A percentile compares a stretch with the other conserved stretches of the same genome.
Evolutionary conservation across 1,139 yeast genomes (phyloP).

Genomic region (Taiozyma sp.): DNA sequence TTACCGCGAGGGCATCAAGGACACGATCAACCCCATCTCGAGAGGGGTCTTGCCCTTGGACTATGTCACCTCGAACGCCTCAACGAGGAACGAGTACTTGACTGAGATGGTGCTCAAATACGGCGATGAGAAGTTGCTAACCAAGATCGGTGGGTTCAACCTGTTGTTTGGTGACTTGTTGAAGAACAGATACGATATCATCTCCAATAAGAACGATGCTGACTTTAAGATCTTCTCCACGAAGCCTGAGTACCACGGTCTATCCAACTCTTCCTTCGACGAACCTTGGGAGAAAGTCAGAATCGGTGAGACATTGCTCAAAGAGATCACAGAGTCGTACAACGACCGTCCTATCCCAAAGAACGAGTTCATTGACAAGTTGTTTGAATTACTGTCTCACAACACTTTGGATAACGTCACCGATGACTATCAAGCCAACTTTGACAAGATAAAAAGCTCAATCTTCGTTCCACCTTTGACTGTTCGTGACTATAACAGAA

Average conservation of each 20-base stretch:
- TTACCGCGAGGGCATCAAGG: constrained; percentile 42
- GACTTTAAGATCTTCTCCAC: constrained; percentile 30
- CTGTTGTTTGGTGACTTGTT: constrained; percentile 63
- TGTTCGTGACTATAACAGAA: constrained; percentile 30
- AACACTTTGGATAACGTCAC: constrained; percentile 30
- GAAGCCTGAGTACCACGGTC: constrained; percentile 39
- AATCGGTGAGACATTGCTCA: constrained; percentile 44
- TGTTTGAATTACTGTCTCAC: constrained; percentile 51
- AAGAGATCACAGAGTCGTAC: constrained; percentile 33
- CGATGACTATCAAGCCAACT: constrained; percentile 21
- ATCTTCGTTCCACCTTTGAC: constrained; percentile 67
- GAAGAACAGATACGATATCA: constrained; percentile 39
- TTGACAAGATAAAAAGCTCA: constrained; percentile 49
- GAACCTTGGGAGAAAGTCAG: constrained; percentile 74
- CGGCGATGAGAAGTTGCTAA: constrained; percentile 31
- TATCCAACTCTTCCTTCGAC: constrained; percentile 59
- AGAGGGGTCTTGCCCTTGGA: constrained; percentile 69
- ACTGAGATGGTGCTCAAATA: constrained; percentile 29
- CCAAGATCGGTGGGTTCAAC: constrained; percentile 77
- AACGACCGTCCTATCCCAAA: constrained; percentile 28
- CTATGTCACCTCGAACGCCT: constrained; percentile 39
- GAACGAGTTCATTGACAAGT: constrained; percentile 41
- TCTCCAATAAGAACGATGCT: constrained; percentile 37
- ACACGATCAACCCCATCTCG: constrained; percentile 37
- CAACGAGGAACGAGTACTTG: constrained; percentile 43